Evolutionary conservation across 805 yeast genomes (phyloP).

Genomic region (Kluyveromyces lactis): DNA sequence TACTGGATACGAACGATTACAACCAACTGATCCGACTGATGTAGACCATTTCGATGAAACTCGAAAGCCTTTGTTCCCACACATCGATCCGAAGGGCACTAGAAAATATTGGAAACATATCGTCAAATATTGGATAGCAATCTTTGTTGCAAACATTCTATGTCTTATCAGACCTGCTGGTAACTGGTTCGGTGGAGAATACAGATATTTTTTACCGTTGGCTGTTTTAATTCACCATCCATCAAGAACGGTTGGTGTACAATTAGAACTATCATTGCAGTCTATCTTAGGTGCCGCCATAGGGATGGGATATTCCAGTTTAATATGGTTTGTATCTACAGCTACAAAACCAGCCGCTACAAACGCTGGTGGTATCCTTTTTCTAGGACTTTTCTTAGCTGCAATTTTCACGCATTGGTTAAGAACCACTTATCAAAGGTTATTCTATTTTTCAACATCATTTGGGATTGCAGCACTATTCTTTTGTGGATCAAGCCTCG

Average conservation of each 20-base stretch:
- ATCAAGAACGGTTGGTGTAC: slow-evolving; percentile 38
- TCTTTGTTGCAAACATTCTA: slow-evolving; percentile 31
- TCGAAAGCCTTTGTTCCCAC: too few relatives aligned
- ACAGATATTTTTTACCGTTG: slow-evolving; percentile 34
- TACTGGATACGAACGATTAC: slow-evolving; percentile 22
- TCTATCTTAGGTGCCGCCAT: slow-evolving; percentile 34
- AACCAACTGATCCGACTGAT: neutral
- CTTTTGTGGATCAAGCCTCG: slow-evolving; percentile 24
- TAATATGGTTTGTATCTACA: slow-evolving; percentile 36
- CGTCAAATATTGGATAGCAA: slow-evolving; percentile 33
- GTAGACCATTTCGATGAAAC: too few relatives aligned
- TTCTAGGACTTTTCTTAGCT: slow-evolving; percentile 34
- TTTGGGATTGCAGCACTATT: slow-evolving; percentile 33
- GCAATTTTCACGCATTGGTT: slow-evolving; percentile 35
- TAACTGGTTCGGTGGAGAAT: slow-evolving; percentile 35
- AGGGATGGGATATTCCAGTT: slow-evolving; percentile 38
- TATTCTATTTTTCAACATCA: slow-evolving; percentile 31
- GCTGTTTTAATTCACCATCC: slow-evolving; percentile 41
- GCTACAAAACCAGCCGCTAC: slow-evolving; percentile 33
- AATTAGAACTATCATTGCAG: slow-evolving; percentile 35
- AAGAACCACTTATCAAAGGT: slow-evolving; percentile 33
- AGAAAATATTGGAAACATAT: slow-evolving; percentile 13
- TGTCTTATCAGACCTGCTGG: slow-evolving; percentile 33
- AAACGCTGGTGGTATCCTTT: slow-evolving; percentile 40
- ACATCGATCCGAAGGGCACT: neutral